Percentiles rank a stretch among this genome's conserved stretches.
These are phyloP conservation scores for Paramyrothecium roridum DNA, from an alignment of 2,329 filamentous ascomycete species.

Conservation along the genomic window DNA sequence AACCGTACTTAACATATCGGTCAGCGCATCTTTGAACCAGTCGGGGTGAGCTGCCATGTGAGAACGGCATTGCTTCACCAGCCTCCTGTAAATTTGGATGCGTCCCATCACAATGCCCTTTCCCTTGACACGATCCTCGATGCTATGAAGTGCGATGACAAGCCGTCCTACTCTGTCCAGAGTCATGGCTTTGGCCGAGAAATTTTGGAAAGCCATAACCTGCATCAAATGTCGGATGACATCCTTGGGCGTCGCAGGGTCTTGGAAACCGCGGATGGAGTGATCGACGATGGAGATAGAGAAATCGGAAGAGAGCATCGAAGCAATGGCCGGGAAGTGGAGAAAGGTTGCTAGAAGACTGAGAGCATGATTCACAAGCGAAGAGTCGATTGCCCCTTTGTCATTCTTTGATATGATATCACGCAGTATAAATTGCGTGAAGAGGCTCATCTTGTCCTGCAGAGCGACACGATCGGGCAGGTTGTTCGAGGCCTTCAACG, in stretches of 20 bases:
- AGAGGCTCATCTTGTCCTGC: conserved; percentile 69
- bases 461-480: conserved; percentile 72
- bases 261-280: conserved; percentile 69
- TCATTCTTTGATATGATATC: conserved; percentile 66
- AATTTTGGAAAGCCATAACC: conserved; percentile 76
- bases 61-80: conserved; percentile 67
- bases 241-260: conserved; percentile 68
- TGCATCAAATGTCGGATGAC: conserved; percentile 77
- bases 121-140: conserved; percentile 72
- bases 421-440: conserved; percentile 79
- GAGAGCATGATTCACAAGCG: conserved; percentile 73
- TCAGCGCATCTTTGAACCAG: conserved; percentile 82
- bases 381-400: conserved; percentile 58
- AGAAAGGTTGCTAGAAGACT: conserved; percentile 76
- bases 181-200: conserved; percentile 72
- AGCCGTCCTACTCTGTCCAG: conserved; percentile 66
- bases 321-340: conserved; percentile 67
- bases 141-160: conserved; percentile 65
- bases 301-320: conserved; percentile 74
- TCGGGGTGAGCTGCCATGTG: conserved; percentile 69
- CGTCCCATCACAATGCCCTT: conserved; percentile 79
- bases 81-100: conserved; percentile 72
- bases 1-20: conserved; percentile 74
- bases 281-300: conserved; percentile 77
- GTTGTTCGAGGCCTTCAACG: conserved; percentile 78